phyloP scores from a whole-genome alignment of 1,284 basidiomycete species.

The Inonotus obliquus region DNA sequence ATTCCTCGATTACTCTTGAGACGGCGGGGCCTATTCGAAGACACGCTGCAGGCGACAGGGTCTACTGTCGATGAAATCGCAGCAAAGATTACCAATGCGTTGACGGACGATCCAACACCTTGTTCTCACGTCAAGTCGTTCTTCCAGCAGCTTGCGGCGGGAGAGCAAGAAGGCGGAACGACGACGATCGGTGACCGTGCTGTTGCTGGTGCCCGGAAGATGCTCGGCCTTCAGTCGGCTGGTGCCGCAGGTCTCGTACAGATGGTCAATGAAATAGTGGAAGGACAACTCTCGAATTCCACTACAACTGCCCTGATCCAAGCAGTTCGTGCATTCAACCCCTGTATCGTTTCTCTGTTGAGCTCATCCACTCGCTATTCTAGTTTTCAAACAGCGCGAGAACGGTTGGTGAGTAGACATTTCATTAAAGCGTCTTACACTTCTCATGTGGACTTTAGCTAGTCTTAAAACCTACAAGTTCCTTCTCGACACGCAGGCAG shows the following conservation, averaged over 20 bases:
- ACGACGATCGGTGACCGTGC: conserved; percentile 21
- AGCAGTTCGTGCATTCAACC: neutral
- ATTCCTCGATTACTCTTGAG: conserved; percentile 16
- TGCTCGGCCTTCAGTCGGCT: conserved; percentile 18
- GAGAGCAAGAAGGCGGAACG: conserved; percentile 19
- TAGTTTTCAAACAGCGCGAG: conserved; percentile 18
- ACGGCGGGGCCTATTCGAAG: conserved; percentile 16
- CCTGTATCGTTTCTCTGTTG: neutral
- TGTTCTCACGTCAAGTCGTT: conserved; percentile 17
- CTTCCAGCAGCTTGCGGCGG: conserved; percentile 15
- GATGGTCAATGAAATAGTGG: conserved; percentile 19
- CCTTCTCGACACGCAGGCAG: conserved; percentile 19
- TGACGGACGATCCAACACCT: conserved; percentile 16
- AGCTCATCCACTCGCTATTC: neutral
- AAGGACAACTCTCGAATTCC: conserved; percentile 17
- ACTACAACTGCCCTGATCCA: conserved; percentile 18
- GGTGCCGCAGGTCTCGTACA: conserved; percentile 19
- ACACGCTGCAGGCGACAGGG: conserved; percentile 14
- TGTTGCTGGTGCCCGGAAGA: conserved; percentile 24
- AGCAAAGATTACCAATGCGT: conserved; percentile 15
- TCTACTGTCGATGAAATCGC: conserved; percentile 14
- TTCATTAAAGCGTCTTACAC: no score
- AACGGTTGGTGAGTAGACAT: conserved; percentile 14
- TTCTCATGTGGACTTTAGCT: conserved; percentile 9
- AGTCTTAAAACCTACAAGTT: conserved; percentile 20